Base-by-base conservation (phyloP, 2,329 filamentous ascomycete species). In the Hypoxylon sp. region DNA sequence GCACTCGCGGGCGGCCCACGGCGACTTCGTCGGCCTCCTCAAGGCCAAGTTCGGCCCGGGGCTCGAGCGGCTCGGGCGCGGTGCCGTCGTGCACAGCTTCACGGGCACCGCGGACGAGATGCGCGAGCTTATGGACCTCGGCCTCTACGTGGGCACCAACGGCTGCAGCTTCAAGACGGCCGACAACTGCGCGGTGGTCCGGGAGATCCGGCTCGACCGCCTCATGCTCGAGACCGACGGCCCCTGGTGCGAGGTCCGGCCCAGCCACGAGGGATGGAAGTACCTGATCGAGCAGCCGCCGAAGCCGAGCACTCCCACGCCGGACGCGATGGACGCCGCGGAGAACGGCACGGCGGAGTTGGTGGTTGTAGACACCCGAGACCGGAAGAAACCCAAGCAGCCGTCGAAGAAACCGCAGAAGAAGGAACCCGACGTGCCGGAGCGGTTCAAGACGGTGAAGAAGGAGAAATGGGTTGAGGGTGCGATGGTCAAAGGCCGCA, bases 191-290 rank as follows among this genome's bases (percentile, higher is more conserved):
- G 89, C 86, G 13, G 94, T 97, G 2, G 93, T 97, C 10, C 88
- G 85, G 66, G 86, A 90, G 63, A 88, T 98, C 39, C 91, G 89
- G 10, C 80, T 99, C 10, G 88, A 94, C 58, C 81, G 89, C 48
- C 78, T 99, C 56, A 96, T 98, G 85, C 88, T 99, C 49, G 95
- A 99, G 83, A 99, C 95, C 0, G 95, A 99, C 75, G 95, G 95
- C 2, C 95, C 95, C 2, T 99, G 95, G 91, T 99, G 95, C 74
- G 95, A 99, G 77, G 94, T 99, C 62, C 84, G 95, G 22, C 90
- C 93, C 0, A 92, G 87, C 28, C 94, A 99, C 79, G 93, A 94
- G 28, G 93, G 92, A 2, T 91, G 90, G 71, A 90, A 90, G 77
- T 91, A 90, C 68, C 78, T 88, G 10, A 76, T 87, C 3, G 80